Conservation (phyloP, 768 basidiomycete species). For the Russula sp. region DNA sequence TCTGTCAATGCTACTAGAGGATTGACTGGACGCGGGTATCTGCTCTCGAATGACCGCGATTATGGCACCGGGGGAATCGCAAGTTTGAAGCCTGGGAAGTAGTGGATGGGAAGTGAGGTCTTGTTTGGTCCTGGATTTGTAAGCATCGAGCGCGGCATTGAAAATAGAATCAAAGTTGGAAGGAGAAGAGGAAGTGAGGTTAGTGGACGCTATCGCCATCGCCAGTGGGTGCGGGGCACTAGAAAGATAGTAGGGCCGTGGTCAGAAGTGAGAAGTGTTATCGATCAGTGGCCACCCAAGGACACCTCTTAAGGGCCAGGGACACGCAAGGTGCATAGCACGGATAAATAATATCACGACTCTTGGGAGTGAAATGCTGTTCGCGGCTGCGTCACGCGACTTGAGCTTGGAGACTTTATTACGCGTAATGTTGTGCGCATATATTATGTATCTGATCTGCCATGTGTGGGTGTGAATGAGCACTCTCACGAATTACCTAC, state of each 20-base stretch:
- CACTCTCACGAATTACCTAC: no score
- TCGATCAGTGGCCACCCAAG: neutral
- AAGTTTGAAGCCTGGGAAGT: neutral
- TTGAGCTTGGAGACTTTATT: no score
- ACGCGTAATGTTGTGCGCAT: no score
- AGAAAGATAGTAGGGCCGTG: neutral
- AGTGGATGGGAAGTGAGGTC: neutral
- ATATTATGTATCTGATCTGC: no score
- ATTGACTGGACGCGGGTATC: neutral
- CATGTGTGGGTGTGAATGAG: no score
- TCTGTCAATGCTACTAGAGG: neutral
- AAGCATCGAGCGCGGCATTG: neutral
- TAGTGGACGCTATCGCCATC: neutral
- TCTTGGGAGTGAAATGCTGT: no score
- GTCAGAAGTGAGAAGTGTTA: neutral
- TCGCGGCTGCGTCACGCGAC: no score
- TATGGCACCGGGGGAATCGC: neutral
- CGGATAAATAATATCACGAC: no score
- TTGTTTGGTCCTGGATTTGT: neutral
- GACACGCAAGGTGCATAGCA: no score
- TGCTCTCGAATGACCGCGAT: neutral
- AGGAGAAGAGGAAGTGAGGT: neutral
- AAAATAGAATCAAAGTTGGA: neutral
- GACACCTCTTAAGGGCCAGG: no score
- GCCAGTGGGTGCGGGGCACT: no score